Conservation (phyloP, 192 early-diverging fungal species). For the Coemansia sp. region DNA sequence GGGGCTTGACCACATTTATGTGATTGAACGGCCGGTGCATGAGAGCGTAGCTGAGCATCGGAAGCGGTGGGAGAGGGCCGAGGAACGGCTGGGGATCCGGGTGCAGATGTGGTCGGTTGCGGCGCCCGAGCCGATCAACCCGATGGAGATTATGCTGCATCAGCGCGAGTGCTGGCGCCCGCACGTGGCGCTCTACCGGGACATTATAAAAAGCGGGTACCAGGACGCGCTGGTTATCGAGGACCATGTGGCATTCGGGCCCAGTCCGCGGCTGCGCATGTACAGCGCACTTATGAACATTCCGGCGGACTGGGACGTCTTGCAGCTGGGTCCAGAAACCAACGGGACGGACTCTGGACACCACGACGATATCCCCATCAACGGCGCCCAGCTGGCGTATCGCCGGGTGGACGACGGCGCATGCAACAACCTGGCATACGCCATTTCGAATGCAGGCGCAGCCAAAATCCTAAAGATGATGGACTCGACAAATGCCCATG, state of each 20-base stretch:
- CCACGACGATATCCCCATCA: constrained; percentile 43
- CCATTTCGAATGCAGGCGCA: constrained; percentile 41
- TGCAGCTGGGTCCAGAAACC: constrained; percentile 40
- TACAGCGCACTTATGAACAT: constrained; percentile 41
- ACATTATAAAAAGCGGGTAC: constrained; percentile 29
- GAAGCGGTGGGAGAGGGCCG: constrained; percentile 20
- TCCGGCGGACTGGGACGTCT: constrained; percentile 49
- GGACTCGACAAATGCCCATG: constrained; percentile 40
- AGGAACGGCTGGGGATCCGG: constrained; percentile 23
- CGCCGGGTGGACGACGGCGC: constrained; percentile 51
- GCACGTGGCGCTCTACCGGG: constrained; percentile 40
- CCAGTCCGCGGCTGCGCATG: constrained; percentile 35
- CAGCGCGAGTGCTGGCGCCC: constrained; percentile 55
- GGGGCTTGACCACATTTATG: constrained; percentile 43
- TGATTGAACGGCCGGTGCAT: constrained; percentile 38
- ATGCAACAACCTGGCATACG: constrained; percentile 51
- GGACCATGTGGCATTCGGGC: constrained; percentile 44
- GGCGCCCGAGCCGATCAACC: constrained; percentile 30
- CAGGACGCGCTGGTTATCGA: constrained; percentile 50
- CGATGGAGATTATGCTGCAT: constrained; percentile 22
- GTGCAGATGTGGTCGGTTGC: constrained; percentile 39
- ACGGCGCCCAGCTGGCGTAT: constrained; percentile 21
- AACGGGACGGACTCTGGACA: constrained; percentile 50
- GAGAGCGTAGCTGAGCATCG: constrained; percentile 12
- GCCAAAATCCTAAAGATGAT: constrained; percentile 36